phyloP scores from a whole-genome alignment of 208 protist genomes.

The Endotrypanum monterogeii region DNA sequence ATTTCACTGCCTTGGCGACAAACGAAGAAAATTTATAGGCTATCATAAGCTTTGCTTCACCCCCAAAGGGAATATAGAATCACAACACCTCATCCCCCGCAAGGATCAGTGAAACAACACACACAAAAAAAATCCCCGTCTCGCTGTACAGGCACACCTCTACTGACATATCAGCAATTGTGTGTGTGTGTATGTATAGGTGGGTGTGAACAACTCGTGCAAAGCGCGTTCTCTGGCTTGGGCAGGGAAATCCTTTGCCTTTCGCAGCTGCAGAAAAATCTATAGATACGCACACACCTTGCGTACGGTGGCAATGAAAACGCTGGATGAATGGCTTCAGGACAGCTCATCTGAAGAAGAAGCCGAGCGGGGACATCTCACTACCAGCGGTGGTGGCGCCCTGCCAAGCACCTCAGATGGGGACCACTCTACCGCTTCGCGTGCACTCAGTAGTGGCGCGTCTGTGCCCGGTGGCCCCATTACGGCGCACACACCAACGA shows the following conservation, averaged over 20 bases:
- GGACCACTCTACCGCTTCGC: conserved; percentile 9
- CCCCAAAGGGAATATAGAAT: neutral
- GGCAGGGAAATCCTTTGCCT: neutral
- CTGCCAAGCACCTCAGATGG: conserved; percentile 16
- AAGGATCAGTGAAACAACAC: neutral
- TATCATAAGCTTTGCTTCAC: neutral
- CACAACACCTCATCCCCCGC: neutral
- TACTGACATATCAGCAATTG: neutral
- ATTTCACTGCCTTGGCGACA: neutral
- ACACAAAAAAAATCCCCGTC: neutral
- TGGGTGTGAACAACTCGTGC: neutral
- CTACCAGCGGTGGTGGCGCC: conserved; percentile 10
- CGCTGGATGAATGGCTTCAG: conserved; percentile 68
- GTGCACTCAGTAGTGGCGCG: neutral
- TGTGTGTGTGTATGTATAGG: no score
- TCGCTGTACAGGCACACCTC: neutral
- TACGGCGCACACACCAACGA: conserved; percentile 25
- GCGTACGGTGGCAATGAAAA: conserved; percentile 44
- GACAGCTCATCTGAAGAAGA: conserved; percentile 37
- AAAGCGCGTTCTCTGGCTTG: neutral
- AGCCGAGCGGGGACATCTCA: conserved; percentile 9
- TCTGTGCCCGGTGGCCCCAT: conserved; percentile 18
- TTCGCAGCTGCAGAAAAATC: neutral
- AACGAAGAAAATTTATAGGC: no score
- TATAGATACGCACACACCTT: neutral